Evolutionary conservation across 148 eudicot species (phyloP).

Genomic region (Agrostemma githago): DNA sequence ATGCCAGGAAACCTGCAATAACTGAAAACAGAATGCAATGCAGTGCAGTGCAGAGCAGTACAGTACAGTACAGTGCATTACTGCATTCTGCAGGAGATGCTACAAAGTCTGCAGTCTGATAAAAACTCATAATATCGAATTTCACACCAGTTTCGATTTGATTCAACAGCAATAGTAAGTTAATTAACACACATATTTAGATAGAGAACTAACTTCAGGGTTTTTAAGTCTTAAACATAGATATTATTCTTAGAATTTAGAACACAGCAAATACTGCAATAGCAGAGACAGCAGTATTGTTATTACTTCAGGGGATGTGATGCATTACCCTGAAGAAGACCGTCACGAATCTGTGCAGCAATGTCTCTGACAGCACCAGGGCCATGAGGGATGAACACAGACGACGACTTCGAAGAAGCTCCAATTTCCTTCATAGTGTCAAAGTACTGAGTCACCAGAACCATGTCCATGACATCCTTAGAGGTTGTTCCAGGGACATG

Average conservation of each 20-base stretch:
- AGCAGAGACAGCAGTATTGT: neutral
- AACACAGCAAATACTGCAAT: neutral
- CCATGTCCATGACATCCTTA: constrained; percentile 70
- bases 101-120: too few relatives aligned
- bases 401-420: constrained; percentile 48
- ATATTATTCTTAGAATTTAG: neutral
- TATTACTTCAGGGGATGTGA: neutral
- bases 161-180: too few relatives aligned
- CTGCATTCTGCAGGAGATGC: too few relatives aligned
- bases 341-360: constrained; percentile 56
- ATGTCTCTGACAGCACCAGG: constrained; percentile 61
- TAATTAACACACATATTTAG: too few relatives aligned
- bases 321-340: constrained; percentile 28
- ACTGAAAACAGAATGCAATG: too few relatives aligned
- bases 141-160: too few relatives aligned
- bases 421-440: constrained; percentile 71
- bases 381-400: constrained; percentile 63
- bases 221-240: neutral
- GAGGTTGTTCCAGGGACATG: constrained; percentile 57
- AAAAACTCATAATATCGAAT: too few relatives aligned
- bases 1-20: too few relatives aligned
- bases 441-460: constrained; percentile 60
- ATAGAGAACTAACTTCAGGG: too few relatives aligned
- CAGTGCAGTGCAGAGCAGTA: too few relatives aligned
- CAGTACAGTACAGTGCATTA: too few relatives aligned